Conservation (phyloP, 306 rosid genomes). For the Glycine soja region DNA sequence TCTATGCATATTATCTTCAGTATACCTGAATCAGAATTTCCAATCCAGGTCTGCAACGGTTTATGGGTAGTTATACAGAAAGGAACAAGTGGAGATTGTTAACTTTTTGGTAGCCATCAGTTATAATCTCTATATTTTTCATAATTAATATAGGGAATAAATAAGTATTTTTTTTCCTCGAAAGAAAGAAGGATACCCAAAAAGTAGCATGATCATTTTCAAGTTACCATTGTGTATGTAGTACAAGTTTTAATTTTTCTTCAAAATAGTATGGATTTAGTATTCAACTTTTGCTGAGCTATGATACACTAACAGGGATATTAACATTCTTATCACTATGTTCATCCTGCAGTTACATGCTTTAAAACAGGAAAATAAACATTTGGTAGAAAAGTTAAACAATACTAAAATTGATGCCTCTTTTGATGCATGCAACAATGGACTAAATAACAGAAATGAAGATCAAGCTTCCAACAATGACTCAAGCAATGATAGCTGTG, state of each 20-base stretch:
- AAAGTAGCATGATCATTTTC: conserved; percentile 16
- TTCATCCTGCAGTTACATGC: conserved; percentile 64
- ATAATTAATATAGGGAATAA: neutral
- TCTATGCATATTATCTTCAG: neutral
- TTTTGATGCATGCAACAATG: conserved; percentile 43
- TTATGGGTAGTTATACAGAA: neutral
- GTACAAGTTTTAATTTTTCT: neutral
- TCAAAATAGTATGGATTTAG: neutral
- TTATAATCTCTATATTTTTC: too few species aligned
- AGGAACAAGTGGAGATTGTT: neutral
- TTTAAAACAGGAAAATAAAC: conserved; percentile 64
- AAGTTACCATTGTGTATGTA: conserved; percentile 3
- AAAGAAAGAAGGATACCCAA: neutral
- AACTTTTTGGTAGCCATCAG: too few species aligned
- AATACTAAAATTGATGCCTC: conserved; percentile 42
- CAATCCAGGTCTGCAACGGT: neutral
- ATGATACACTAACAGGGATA: neutral
- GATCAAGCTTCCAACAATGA: conserved; percentile 51
- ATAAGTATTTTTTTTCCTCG: neutral
- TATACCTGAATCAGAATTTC: conserved; percentile 18
- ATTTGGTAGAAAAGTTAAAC: conserved; percentile 58
- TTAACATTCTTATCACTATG: conserved; percentile 1
- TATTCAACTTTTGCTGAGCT: conserved; percentile 25
- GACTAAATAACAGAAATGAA: conserved; percentile 52
- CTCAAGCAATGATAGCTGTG: conserved; percentile 54